Percentiles rank a stretch among this genome's conserved stretches.
These are phyloP conservation scores for Dioszegia hungarica DNA, from an alignment of 768 basidiomycete genomes.

Conservation along the genomic window DNA sequence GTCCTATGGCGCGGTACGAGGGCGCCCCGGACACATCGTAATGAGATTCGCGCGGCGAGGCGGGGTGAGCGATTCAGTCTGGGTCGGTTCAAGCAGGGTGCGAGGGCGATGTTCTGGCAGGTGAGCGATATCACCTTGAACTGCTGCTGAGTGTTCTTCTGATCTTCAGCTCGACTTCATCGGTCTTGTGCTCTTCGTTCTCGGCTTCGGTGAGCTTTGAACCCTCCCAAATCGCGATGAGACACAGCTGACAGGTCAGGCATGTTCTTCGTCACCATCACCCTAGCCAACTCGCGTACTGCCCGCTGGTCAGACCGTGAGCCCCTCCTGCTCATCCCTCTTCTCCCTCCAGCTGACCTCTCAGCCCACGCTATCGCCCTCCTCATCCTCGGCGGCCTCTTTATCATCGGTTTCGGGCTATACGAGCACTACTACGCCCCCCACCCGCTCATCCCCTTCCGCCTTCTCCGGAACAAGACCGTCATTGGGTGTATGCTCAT, in stretches of 20 bases:
- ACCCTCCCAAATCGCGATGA: neutral
- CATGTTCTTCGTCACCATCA: slow-evolving; percentile 43
- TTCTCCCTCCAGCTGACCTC: neutral
- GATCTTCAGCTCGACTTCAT: slow-evolving; percentile 34
- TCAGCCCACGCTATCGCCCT: slow-evolving; percentile 42
- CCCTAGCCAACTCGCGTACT: slow-evolving; percentile 41
- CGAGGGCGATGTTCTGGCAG: slow-evolving; percentile 37
- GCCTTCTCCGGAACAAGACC: slow-evolving; percentile 38
- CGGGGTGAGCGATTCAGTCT: neutral
- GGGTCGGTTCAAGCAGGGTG: neutral
- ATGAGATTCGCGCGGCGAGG: slow-evolving; percentile 17
- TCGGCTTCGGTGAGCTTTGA: slow-evolving; percentile 21
- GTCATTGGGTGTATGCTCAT: slow-evolving; percentile 40
- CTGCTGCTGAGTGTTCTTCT: neutral
- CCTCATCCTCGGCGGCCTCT: slow-evolving; percentile 31
- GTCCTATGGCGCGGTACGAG: slow-evolving; percentile 27
- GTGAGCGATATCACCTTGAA: neutral
- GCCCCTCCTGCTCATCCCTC: neutral
- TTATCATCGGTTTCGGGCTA: slow-evolving; percentile 29
- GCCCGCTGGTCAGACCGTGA: slow-evolving; percentile 35
- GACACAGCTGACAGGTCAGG: neutral
- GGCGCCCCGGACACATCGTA: neutral
- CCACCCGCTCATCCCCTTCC: slow-evolving; percentile 45
- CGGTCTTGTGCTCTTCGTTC: slow-evolving; percentile 44
- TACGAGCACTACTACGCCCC: slow-evolving; percentile 44